phyloP scores from a whole-genome alignment of 331 rosid genomes.

The Erythrophleum ivorense region DNA sequence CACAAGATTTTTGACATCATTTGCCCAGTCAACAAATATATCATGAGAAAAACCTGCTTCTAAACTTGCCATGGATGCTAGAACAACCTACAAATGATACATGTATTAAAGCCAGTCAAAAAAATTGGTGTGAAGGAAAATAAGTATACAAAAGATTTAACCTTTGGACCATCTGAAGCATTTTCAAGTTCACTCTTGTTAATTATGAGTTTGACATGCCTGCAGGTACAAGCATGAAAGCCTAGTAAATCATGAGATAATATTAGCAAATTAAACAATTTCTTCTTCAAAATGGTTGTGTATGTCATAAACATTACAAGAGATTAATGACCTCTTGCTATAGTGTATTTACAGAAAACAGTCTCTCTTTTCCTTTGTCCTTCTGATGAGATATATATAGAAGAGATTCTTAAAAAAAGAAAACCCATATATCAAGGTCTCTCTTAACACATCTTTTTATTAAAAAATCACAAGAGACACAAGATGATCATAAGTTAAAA shows the following conservation, averaged over 20 bases:
- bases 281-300: background rate
- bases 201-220: constrained; percentile 68
- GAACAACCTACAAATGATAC: constrained; percentile 68
- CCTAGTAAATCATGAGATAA: constrained; percentile 41
- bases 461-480: constrained; percentile 30
- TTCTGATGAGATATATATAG: background rate
- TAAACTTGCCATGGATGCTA: constrained; percentile 98
- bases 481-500: background rate
- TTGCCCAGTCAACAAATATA: constrained; percentile 93
- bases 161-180: constrained; percentile 98
- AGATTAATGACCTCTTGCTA: constrained; percentile 11
- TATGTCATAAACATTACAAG: background rate
- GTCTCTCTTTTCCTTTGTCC: background rate
- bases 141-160: constrained; percentile 40
- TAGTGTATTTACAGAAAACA: background rate
- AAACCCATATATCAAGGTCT: constrained; percentile 4
- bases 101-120: constrained; percentile 23
- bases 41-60: constrained; percentile 98
- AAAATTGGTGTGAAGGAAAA: constrained; percentile 7
- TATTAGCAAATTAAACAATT: constrained; percentile 24
- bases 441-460: constrained; percentile 9
- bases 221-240: constrained; percentile 54
- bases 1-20: constrained; percentile 74
- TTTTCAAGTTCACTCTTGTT: constrained; percentile 89
- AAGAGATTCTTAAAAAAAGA: constrained; percentile 7